A percentile compares a stretch with the other conserved stretches of the same genome.
phyloP scores from a whole-genome alignment of 1,139 yeast species.

The Hansenula sp. region DNA sequence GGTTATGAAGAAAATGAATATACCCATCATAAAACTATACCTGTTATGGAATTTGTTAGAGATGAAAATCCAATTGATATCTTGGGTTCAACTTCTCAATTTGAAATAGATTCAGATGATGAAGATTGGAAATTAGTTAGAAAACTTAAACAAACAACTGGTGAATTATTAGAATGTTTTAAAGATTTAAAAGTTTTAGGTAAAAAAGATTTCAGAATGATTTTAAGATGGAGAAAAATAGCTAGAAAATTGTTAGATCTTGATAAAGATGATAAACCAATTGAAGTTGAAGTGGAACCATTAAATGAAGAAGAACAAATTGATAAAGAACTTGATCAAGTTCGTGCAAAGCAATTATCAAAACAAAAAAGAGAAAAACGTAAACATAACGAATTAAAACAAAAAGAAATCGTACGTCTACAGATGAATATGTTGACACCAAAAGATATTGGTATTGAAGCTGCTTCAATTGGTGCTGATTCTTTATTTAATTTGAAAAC shows the following conservation, averaged over 20 bases:
- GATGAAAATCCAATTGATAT: slow-evolving; percentile 81
- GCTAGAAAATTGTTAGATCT: slow-evolving; percentile 77
- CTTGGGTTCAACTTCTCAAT: slow-evolving; percentile 66
- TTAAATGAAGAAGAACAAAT: slow-evolving; percentile 87
- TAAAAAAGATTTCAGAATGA: slow-evolving; percentile 81
- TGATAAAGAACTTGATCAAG: slow-evolving; percentile 73
- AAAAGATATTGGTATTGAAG: slow-evolving; percentile 89
- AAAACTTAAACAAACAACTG: slow-evolving; percentile 70
- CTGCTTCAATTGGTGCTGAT: slow-evolving; percentile 77
- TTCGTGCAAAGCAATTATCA: slow-evolving; percentile 67
- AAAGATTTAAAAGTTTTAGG: slow-evolving; percentile 93
- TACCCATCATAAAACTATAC: slow-evolving; percentile 65
- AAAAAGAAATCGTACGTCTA: slow-evolving; percentile 84
- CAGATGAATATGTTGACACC: slow-evolving; percentile 97
- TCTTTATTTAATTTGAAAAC: slow-evolving; percentile 75
- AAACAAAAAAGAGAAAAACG: slow-evolving; percentile 77
- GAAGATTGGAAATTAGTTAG: slow-evolving; percentile 69
- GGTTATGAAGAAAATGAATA: slow-evolving; percentile 98
- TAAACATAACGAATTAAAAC: slow-evolving; percentile 75
- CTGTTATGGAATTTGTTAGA: slow-evolving; percentile 74
- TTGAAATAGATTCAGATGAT: slow-evolving; percentile 56
- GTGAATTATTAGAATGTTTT: slow-evolving; percentile 76
- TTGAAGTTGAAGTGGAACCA: slow-evolving; percentile 56
- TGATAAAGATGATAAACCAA: slow-evolving; percentile 46
- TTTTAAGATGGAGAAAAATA: slow-evolving; percentile 83